Conservation (phyloP, 164 flowering plant species). For the Liriodendron chinense region DNA sequence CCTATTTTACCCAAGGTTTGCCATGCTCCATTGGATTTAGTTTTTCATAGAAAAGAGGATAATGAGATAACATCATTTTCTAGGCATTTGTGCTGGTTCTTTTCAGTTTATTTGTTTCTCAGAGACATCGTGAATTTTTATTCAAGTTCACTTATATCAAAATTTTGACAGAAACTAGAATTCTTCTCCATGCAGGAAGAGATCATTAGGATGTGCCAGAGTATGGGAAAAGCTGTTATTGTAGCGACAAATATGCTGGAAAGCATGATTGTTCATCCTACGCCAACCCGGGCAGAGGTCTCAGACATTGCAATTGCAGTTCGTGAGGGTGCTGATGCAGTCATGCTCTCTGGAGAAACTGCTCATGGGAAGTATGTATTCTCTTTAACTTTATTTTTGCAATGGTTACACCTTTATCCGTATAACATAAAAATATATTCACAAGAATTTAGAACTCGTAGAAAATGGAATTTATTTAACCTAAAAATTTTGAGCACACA, state of each 20-base stretch:
- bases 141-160: neutral
- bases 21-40: too few species aligned
- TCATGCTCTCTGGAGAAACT: conserved; percentile 95
- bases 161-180: neutral
- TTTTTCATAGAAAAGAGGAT: too few species aligned
- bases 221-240: conserved; percentile 89
- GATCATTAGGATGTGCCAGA: conserved; percentile 72
- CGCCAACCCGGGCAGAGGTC: conserved; percentile 91
- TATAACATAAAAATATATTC: too few species aligned
- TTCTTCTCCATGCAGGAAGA: conserved; percentile 57
- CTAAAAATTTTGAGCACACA: too few species aligned
- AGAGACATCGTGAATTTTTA: neutral
- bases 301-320: conserved; percentile 93
- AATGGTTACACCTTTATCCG: too few species aligned
- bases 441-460: too few species aligned
- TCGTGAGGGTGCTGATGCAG: conserved; percentile 87
- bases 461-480: too few species aligned
- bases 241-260: conserved; percentile 94
- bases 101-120: neutral
- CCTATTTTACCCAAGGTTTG: too few species aligned
- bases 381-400: too few species aligned
- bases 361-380: conserved; percentile 86
- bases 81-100: too few species aligned
- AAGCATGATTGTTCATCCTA: conserved; percentile 93
- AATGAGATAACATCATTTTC: too few species aligned